These are phyloP conservation scores for Pichia eremophila DNA, from an alignment of 805 yeast species.

Conservation along the genomic window DNA sequence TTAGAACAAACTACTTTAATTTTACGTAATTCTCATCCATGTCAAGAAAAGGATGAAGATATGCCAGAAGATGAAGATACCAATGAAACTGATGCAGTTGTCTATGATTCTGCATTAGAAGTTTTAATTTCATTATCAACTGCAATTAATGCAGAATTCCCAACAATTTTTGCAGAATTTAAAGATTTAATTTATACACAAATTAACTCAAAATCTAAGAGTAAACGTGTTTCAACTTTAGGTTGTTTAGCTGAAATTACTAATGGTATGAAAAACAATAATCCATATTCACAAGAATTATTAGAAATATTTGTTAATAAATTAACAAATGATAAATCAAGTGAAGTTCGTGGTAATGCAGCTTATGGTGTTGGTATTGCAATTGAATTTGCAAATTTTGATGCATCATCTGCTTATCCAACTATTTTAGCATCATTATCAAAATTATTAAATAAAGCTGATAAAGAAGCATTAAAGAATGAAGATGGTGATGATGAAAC, in stretches of 20 bases:
- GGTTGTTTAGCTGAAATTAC: constrained; percentile 90
- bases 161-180: constrained; percentile 60
- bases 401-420: constrained; percentile 55
- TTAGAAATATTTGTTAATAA: constrained; percentile 60
- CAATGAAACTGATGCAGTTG: constrained; percentile 53
- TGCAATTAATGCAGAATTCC: constrained; percentile 73
- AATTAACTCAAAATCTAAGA: constrained; percentile 52
- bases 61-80: constrained; percentile 36
- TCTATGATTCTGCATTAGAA: constrained; percentile 80
- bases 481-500: constrained; percentile 69
- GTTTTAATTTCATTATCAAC: constrained; percentile 68
- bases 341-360: constrained; percentile 89
- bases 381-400: constrained; percentile 41
- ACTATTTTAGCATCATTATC: constrained; percentile 59
- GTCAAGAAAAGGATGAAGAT: constrained; percentile 56
- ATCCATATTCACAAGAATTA: constrained; percentile 63
- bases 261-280: constrained; percentile 55
- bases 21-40: constrained; percentile 73
- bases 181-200: constrained; percentile 52
- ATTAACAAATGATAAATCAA: constrained; percentile 63
- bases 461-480: constrained; percentile 51
- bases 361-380: constrained; percentile 92
- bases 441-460: constrained; percentile 69
- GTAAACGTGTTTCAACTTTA: constrained; percentile 73
- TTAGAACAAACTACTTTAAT: constrained; percentile 65